Evolutionary conservation across 305 asterid genomes (phyloP).

Genomic region (Ajuga reptans): DNA sequence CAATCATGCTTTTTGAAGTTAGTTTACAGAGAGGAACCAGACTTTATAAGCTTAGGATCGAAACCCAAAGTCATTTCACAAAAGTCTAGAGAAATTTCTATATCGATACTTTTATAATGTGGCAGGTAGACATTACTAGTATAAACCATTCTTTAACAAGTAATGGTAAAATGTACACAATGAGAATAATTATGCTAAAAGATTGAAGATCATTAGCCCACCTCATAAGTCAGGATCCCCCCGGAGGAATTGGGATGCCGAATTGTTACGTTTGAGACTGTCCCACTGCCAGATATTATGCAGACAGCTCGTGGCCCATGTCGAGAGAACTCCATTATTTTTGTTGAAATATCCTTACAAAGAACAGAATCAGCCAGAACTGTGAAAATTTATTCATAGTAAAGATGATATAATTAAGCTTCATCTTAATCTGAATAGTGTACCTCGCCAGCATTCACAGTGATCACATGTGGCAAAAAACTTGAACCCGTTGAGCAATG

Average conservation of each 20-base stretch:
- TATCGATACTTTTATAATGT: no score
- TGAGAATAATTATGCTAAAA: neutral
- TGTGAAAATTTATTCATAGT: neutral
- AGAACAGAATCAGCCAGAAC: conserved; percentile 16
- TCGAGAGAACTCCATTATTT: conserved; percentile 61
- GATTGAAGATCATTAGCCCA: conserved; percentile 14
- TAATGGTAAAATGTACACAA: neutral
- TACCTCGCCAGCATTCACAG: conserved; percentile 61
- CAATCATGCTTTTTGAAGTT: neutral
- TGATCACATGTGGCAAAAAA: conserved; percentile 63
- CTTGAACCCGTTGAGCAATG: conserved; percentile 57
- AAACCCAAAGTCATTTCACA: no score
- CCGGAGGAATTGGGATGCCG: conserved; percentile 72
- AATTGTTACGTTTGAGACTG: conserved; percentile 62
- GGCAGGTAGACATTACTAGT: neutral
- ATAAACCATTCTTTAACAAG: neutral
- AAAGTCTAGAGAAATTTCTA: no score
- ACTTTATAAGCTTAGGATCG: no score
- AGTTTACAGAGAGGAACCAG: no score
- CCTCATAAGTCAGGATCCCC: conserved; percentile 79
- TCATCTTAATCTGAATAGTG: neutral
- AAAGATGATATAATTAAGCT: neutral
- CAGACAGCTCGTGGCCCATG: conserved; percentile 83
- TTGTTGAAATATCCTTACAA: conserved; percentile 61
- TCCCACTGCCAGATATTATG: conserved; percentile 65